phyloP scores from a whole-genome alignment of 2,329 filamentous ascomycete species.

The Colletotrichum lentis region DNA sequence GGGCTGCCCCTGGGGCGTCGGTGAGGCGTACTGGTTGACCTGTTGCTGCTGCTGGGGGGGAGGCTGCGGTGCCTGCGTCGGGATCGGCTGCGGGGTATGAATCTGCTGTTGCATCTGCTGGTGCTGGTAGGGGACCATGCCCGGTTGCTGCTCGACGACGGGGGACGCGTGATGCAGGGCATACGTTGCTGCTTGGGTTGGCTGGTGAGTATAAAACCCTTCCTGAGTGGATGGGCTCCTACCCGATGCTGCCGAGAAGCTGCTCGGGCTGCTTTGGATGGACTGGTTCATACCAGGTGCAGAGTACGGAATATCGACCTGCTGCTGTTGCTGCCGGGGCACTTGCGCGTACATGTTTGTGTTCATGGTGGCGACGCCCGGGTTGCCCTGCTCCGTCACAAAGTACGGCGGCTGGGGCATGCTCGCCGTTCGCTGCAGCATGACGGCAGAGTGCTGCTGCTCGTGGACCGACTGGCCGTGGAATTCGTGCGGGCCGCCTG shows the following conservation, averaged over 20 bases:
- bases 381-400: conserved; percentile 68
- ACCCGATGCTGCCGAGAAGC: conserved; percentile 64
- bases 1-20: conserved; percentile 53
- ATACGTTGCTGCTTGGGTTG: conserved; percentile 58
- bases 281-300: conserved; percentile 57
- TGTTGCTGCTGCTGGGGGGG: conserved; percentile 45
- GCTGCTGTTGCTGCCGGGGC: conserved; percentile 51
- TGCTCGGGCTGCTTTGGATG: conserved; percentile 66
- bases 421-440: conserved; percentile 59
- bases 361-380: conserved; percentile 69
- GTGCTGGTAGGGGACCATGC: conserved; percentile 54
- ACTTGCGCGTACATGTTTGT: conserved; percentile 61
- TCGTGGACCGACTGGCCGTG: conserved; percentile 54
- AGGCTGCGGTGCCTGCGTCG: conserved; percentile 39
- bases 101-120: conserved; percentile 50
- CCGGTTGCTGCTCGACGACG: conserved; percentile 52
- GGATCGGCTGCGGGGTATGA: conserved; percentile 48
- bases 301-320: conserved; percentile 61
- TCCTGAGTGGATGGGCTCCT: conserved; percentile 63
- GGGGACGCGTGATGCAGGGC: conserved; percentile 58
- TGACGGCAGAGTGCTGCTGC: conserved; percentile 53
- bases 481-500: conserved; percentile 55
- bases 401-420: conserved; percentile 61
- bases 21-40: conserved; percentile 41
- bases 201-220: conserved; percentile 65